Evolutionary conservation across 306 rosid species (phyloP), one percentile per base, ranked within the genome.

Genomic region (Echinosophora koreensis): DNA sequence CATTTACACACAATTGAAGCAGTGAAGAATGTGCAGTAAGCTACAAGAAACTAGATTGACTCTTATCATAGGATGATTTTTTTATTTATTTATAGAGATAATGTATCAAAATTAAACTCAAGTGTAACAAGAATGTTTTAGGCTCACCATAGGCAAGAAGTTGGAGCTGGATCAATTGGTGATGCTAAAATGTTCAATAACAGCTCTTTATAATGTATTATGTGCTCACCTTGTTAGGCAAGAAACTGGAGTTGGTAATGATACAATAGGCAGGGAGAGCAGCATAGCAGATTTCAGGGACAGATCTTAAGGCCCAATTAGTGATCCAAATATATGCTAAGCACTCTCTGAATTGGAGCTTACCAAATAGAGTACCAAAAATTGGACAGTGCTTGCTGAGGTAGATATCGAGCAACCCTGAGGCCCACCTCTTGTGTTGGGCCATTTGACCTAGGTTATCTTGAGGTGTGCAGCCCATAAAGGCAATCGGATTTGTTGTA

Each of bases 391-490:
- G 67, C 41, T 54, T 82, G 84, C 91, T 82, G 2, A 91, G 8
- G 7, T 88, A 60, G 41, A 86, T 28, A 49, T 81, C 91, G 30
- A 83, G 62, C 15, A 86, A 61, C 1, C 98, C 94, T 0, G 89
- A 73, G 3, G 79, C 78, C 96, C 90, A 90, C 59, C 97, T 90
- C 69, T 83, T 91, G 10, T 68, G 85, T 77, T 93, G 96, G 64
- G 41, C 71, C 86, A 88, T 62, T 9, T 85, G 37, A 17, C 22
- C 15, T 39, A 90, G 47, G 0, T 70, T 85, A 16, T 85, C 81
- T 1, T 73, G 42, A 0, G 96, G 96, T 3, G 89, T 81, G 47
- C 88, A 84, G 6, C 98, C 98, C 44, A 83, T 63, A 72, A 91
- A 91, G 0, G 84, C 89, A 1, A 80, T 82, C 2, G 89, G 88